Percentiles rank a stretch among this genome's conserved stretches.
Evolutionary conservation across 179 eudicot species (phyloP).

Genomic region (Silene vulgaris): DNA sequence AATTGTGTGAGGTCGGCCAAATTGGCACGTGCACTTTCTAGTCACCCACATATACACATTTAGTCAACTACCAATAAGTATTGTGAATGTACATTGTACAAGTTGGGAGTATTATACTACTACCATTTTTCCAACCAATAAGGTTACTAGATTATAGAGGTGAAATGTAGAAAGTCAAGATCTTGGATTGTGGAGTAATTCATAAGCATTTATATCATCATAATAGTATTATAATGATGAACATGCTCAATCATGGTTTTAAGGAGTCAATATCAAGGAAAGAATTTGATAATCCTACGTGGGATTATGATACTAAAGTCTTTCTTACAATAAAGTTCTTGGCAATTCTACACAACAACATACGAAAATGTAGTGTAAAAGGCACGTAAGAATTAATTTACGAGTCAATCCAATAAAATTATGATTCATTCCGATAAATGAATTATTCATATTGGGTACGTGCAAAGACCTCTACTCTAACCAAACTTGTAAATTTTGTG

Average conservation of each 20-base stretch:
- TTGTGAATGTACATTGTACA: background rate
- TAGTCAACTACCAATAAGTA: constrained; percentile 5
- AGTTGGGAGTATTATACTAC: background rate
- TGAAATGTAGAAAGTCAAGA: background rate
- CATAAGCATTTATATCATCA: constrained; percentile 10
- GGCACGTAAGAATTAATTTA: no score
- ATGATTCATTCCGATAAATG: no score
- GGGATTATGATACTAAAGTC: background rate
- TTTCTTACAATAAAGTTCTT: background rate
- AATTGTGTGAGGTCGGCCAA: constrained; percentile 5
- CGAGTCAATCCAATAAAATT: no score
- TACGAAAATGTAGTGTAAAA: no score
- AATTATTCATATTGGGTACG: no score
- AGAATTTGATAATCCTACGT: background rate
- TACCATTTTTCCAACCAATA: constrained; percentile 4
- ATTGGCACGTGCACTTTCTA: background rate
- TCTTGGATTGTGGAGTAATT: constrained; percentile 8
- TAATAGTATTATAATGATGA: background rate
- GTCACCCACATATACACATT: constrained; percentile 3
- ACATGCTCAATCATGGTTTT: constrained; percentile 4
- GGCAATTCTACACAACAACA: background rate
- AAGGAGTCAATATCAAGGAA: background rate
- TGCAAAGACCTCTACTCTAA: no score
- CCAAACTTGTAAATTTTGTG: no score
- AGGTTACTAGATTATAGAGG: background rate